Conservation (phyloP, 2,329 filamentous ascomycete species). For the Trichoderma harzianum region DNA sequence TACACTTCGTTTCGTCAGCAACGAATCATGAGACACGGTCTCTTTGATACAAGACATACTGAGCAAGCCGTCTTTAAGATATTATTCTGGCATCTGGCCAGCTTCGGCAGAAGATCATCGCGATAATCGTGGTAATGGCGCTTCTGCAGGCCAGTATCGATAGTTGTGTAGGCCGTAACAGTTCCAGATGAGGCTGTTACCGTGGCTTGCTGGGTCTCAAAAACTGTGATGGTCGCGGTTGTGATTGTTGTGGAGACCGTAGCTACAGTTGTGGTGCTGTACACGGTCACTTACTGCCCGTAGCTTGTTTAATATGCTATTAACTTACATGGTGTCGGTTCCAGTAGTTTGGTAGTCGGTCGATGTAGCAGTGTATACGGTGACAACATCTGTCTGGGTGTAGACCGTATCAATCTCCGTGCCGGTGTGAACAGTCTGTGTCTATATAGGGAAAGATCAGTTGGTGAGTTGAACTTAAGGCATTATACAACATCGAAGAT, state of each 20-base stretch:
- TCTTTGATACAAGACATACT: background rate
- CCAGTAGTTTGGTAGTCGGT: background rate
- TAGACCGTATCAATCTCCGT: background rate
- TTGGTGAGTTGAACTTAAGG: background rate
- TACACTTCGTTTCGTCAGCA: background rate
- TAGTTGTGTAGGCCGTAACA: background rate
- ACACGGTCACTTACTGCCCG: background rate
- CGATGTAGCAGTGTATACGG: slow-evolving; percentile 1
- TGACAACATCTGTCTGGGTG: background rate
- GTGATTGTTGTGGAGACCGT: background rate
- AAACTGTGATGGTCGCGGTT: background rate
- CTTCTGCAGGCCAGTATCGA: background rate
- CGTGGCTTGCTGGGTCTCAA: background rate
- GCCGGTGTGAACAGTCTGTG: background rate
- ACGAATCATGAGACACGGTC: background rate
- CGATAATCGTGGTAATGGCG: background rate
- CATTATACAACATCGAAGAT: background rate
- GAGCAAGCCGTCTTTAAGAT: slow-evolving; percentile 3
- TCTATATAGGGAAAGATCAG: background rate
- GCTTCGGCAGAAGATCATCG: background rate
- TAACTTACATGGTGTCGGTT: background rate
- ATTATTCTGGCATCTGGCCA: background rate
- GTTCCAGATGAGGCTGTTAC: slow-evolving; percentile 1
- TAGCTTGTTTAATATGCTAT: background rate
- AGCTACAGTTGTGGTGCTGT: background rate